These are phyloP conservation scores for Globisporangium okanoganense DNA, from an alignment of 352 stramenopile species.

Conservation along the genomic window DNA sequence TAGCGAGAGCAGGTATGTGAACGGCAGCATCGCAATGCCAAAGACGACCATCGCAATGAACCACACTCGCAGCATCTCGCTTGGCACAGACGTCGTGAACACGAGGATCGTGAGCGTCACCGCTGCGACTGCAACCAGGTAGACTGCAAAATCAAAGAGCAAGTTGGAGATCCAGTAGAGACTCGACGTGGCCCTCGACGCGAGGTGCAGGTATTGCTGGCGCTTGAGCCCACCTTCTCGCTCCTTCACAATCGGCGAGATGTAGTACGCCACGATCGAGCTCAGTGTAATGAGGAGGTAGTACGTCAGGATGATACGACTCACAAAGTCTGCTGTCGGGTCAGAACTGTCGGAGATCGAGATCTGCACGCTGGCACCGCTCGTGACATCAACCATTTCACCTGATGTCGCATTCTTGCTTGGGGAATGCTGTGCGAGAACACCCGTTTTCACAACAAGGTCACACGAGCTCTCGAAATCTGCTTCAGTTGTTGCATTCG, in stretches of 20 bases:
- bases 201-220: conserved; percentile 68
- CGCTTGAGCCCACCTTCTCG: conserved; percentile 68
- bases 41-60: conserved; percentile 32
- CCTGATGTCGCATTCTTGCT: not conserved
- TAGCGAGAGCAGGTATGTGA: conserved; percentile 64
- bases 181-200: conserved; percentile 34
- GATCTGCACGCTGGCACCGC: not conserved
- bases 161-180: conserved; percentile 73
- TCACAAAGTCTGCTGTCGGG: conserved; percentile 14
- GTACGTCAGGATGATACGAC: conserved; percentile 92
- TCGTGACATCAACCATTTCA: not conserved
- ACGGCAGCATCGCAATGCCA: conserved; percentile 54
- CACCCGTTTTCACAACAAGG: conserved; percentile 44
- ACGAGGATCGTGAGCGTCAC: conserved; percentile 34
- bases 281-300: conserved; percentile 71
- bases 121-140: conserved; percentile 24
- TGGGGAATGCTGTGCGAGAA: conserved; percentile 26
- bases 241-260: conserved; percentile 62
- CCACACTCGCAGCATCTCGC: conserved; percentile 36
- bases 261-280: conserved; percentile 64
- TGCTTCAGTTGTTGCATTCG: not conserved
- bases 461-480: conserved; percentile 24
- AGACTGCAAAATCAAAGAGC: conserved; percentile 57
- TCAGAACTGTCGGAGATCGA: not conserved
- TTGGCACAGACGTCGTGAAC: conserved; percentile 31